A percentile compares a stretch with the other conserved stretches of the same genome.
These are phyloP conservation scores for Psidium guajava DNA, from an alignment of 345 rosid genomes.

Conservation along the genomic window DNA sequence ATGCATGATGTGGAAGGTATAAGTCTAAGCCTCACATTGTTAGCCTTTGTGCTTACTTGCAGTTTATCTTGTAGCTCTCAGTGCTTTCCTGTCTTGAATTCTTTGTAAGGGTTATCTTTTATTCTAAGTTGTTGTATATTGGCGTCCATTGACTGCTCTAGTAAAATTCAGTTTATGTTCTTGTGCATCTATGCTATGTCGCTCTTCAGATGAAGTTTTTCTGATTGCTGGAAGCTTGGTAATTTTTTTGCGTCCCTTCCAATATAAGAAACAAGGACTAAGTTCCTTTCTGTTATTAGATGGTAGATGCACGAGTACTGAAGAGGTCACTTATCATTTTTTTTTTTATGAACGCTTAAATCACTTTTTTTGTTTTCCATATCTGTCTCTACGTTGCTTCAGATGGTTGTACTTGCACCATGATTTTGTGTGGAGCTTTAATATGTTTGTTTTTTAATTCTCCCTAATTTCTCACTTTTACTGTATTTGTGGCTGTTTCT, in stretches of 20 bases:
- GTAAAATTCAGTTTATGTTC: background rate
- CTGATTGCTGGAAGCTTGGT: background rate
- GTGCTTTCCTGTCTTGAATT: background rate
- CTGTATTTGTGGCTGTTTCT: background rate
- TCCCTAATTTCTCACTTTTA: background rate
- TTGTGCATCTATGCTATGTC: background rate
- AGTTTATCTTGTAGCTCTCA: background rate
- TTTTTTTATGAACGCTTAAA: background rate
- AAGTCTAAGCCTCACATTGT: background rate
- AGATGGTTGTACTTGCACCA: background rate
- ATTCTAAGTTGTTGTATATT: background rate
- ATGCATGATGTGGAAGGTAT: constrained; percentile 64
- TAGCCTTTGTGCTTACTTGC: background rate
- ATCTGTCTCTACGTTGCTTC: background rate
- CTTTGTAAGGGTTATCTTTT: background rate
- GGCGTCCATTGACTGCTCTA: background rate
- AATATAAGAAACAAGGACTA: background rate
- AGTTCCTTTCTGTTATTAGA: background rate
- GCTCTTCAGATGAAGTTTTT: background rate
- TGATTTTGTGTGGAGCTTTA: background rate
- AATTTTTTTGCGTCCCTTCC: background rate
- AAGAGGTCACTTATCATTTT: background rate
- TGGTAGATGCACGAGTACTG: background rate
- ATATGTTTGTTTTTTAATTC: background rate
- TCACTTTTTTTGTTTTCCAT: background rate